A percentile compares a stretch with the other conserved stretches of the same genome.
These are phyloP conservation scores for Dalechampia spathulata DNA, from an alignment of 441 rosid genomes.

Conservation along the genomic window DNA sequence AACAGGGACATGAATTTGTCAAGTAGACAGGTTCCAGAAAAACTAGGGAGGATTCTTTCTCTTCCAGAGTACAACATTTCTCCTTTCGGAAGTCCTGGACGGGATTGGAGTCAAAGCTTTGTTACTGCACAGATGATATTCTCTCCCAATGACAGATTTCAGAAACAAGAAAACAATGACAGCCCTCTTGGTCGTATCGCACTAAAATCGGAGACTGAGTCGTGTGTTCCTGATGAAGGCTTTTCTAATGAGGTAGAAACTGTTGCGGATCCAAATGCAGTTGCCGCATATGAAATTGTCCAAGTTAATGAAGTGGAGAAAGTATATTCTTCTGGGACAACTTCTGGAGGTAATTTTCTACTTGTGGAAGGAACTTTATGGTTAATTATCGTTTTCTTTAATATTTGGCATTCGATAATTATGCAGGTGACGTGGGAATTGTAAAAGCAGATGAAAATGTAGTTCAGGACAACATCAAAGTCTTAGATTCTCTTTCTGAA, in stretches of 20 bases:
- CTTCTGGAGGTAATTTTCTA: conserved; percentile 42
- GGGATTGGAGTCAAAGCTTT: conserved; percentile 37
- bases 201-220: conserved; percentile 24
- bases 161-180: conserved; percentile 31
- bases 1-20: conserved; percentile 37
- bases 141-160: conserved; percentile 30
- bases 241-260: conserved; percentile 19
- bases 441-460: conserved; percentile 26
- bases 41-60: conserved; percentile 76
- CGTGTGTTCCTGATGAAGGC: conserved; percentile 25
- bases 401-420: conserved; percentile 1
- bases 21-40: conserved; percentile 36
- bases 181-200: conserved; percentile 27
- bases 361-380: no score
- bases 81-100: conserved; percentile 65
- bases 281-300: conserved; percentile 19
- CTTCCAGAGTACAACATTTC: conserved; percentile 66
- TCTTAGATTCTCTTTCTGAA: no score
- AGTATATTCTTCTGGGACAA: conserved; percentile 14
- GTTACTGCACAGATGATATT: conserved; percentile 43
- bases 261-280: conserved; percentile 15
- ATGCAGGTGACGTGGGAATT: conserved; percentile 33
- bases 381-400: no score
- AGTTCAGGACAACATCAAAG: conserved; percentile 31
- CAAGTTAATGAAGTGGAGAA: conserved; percentile 28